Conservation (phyloP, 345 rosid genomes). For the Anacardium occidentale region DNA sequence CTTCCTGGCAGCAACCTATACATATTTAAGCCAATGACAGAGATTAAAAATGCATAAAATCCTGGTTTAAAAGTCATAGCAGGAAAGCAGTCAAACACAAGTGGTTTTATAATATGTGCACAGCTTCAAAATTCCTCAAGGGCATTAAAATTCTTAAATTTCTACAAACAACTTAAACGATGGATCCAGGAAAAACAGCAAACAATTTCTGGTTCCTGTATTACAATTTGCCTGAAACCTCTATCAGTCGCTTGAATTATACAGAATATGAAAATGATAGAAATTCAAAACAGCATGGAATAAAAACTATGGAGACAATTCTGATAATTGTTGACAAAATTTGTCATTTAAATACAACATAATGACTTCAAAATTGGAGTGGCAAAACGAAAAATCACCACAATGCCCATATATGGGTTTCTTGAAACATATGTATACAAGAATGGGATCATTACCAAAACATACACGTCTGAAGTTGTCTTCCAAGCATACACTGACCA, state of each 20-base stretch:
- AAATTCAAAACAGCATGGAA: neutral
- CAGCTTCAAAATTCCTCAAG: too few relatives aligned
- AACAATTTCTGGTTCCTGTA: neutral
- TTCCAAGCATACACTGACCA: conserved; percentile 14
- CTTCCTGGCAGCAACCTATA: too few relatives aligned
- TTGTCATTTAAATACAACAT: neutral
- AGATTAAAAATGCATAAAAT: too few relatives aligned
- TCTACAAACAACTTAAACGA: neutral
- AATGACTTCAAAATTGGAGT: neutral
- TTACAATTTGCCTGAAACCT: neutral
- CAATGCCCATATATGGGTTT: conserved; percentile 3
- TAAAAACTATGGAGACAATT: neutral
- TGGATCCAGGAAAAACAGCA: neutral
- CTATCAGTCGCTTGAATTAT: neutral
- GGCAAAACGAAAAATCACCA: neutral
- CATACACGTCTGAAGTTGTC: neutral
- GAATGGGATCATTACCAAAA: neutral
- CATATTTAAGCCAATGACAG: too few relatives aligned
- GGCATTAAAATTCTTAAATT: neutral
- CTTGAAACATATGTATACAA: neutral
- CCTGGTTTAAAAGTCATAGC: too few relatives aligned
- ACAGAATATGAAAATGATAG: neutral
- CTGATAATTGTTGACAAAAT: neutral
- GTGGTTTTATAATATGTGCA: too few relatives aligned
- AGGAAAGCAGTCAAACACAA: too few relatives aligned